Base-by-base conservation (phyloP, 257 asterid genomes). In the Nicotiana knightiana region DNA sequence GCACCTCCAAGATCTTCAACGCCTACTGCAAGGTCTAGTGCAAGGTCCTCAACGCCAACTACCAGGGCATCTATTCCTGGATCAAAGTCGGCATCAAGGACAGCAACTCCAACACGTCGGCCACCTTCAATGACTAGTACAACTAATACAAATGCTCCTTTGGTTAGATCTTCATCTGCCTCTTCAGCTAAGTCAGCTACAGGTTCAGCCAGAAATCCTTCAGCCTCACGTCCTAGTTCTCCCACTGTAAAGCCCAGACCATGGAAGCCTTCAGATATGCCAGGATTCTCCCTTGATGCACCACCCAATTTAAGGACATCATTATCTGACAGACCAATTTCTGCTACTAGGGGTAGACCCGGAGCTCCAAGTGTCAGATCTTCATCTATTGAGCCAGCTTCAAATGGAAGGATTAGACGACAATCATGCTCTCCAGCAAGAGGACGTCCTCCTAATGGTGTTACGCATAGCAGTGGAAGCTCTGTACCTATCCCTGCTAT, bases 201-300 rank as follows among this genome's bases (percentile, higher is more conserved):
- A 28, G 67, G 86, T 62, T 73, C 92, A 2, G 82, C 62, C 2
- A 91, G 88, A 83, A 90, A 93, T 82, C 89, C 93, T 1, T 85
- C 59, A 73, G 91, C 89, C 10, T 75, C 91, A 2, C 88, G 98
- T 81, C 81, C 99, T 12, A 93, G 82, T 86, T 95, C 99, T 81
- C 99, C 99, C 4, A 81, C 91, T n/a, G 88, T 90, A 85, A 91
- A 96, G 81, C 95, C 98, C 53, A 90, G 89, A 87, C 92, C 93
- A 33, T 93, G 97, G 97, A 93, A 93, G 87, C 99, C 99, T n/a
- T 93, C 98, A 13, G 99, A 95, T 59, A 95, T 95, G 91, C 98
- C 99, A 21, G 99, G 98, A 12, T 95, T 91, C 88, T 95, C 98
- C 85, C 96, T 91, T 73, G 98, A 95, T 76, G 94, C 89, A 18